Evolutionary conservation across 2,329 filamentous ascomycete species (phyloP).

Genomic region (Biscogniauxia sp.): DNA sequence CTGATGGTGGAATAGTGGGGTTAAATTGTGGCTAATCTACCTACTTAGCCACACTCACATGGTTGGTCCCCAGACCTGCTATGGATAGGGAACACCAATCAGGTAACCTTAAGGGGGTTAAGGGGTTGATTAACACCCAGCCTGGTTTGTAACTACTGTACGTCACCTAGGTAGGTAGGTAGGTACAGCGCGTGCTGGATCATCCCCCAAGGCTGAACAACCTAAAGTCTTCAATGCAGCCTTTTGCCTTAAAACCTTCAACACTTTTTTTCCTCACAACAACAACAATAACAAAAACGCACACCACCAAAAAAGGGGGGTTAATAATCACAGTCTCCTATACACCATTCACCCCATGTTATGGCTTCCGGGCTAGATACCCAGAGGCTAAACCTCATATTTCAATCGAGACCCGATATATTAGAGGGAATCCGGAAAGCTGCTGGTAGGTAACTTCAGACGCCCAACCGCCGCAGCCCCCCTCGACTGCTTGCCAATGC

Average conservation of each 20-base stretch:
- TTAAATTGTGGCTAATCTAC: too few relatives aligned
- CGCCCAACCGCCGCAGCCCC: background rate
- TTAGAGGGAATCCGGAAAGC: constrained; percentile 51
- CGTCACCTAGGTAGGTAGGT: too few relatives aligned
- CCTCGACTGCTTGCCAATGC: too few relatives aligned
- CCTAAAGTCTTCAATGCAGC: too few relatives aligned
- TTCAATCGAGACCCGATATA: constrained; percentile 56
- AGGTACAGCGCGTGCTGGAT: background rate
- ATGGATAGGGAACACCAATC: too few relatives aligned
- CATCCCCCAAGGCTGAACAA: background rate
- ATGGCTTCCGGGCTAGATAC: constrained; percentile 48
- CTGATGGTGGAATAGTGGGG: too few relatives aligned
- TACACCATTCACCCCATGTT: constrained; percentile 6
- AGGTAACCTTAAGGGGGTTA: too few relatives aligned
- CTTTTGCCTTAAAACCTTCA: background rate
- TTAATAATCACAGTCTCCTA: background rate
- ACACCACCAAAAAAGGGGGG: constrained; percentile 1
- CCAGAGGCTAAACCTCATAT: constrained; percentile 50
- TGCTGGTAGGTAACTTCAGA: constrained; percentile 42
- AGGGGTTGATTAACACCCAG: too few relatives aligned
- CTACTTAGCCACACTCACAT: too few relatives aligned
- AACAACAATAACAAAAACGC: constrained; percentile 4
- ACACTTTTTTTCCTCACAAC: constrained; percentile 1
- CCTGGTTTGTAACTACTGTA: too few relatives aligned
- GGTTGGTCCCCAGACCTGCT: too few relatives aligned